Evolutionary conservation across 129 eudicot species (phyloP).

Genomic region (Chrysanthemum seticuspe): DNA sequence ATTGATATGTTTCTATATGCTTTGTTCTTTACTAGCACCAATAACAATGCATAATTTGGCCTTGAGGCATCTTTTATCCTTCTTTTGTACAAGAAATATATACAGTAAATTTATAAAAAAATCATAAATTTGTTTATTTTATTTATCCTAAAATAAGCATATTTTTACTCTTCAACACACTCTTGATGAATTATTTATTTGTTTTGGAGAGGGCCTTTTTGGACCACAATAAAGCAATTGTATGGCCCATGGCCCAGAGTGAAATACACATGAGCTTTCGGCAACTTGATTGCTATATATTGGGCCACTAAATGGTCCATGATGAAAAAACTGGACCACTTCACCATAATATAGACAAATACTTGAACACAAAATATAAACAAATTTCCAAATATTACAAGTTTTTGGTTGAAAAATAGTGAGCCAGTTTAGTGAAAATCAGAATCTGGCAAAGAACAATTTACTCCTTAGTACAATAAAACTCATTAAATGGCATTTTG

Average conservation of each 20-base stretch:
- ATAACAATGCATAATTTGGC: constrained; percentile 25
- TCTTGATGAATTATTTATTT: too few relatives aligned
- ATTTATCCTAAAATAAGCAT: too few relatives aligned
- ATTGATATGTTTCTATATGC: constrained; percentile 25
- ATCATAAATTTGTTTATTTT: too few relatives aligned
- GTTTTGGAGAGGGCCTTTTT: not conserved
- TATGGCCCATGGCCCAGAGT: constrained; percentile 22
- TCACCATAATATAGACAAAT: constrained; percentile 15
- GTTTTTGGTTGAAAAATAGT: too few relatives aligned
- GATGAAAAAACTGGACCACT: constrained; percentile 21
- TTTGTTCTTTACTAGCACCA: constrained; percentile 25
- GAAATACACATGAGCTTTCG: constrained; percentile 26
- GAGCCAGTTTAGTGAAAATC: not conserved
- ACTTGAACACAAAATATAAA: too few relatives aligned
- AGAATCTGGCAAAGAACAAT: not conserved
- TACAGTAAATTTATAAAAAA: too few relatives aligned
- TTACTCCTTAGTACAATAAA: not conserved
- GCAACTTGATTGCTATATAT: constrained; percentile 5
- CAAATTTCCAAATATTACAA: too few relatives aligned
- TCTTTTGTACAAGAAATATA: not conserved
- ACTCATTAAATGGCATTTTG: not conserved
- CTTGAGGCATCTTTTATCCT: not conserved
- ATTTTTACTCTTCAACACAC: not conserved
- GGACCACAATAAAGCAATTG: constrained; percentile 22
- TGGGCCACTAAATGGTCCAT: constrained; percentile 28